phyloP scores from a whole-genome alignment of 768 basidiomycete species.

The Suillus hirtellus region DNA sequence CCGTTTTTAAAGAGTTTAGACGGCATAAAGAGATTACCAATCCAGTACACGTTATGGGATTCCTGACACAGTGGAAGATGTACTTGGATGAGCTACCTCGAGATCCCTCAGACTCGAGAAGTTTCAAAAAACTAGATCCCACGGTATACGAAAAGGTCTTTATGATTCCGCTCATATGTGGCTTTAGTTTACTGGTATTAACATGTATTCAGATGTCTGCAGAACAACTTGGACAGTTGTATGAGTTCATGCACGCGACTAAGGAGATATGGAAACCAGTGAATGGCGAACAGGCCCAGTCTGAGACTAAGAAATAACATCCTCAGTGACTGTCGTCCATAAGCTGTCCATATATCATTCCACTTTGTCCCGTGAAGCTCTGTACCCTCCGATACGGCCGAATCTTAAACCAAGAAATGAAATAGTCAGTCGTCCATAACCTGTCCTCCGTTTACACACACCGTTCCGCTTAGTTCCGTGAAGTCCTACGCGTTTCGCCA shows the following conservation, averaged over 20 bases:
- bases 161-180: constrained; percentile 3
- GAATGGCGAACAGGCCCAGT: constrained; percentile 19
- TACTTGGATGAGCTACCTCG: constrained; percentile 77
- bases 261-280: constrained; percentile 83
- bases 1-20: constrained; percentile 70
- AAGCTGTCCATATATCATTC: neutral
- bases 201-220: constrained; percentile 65
- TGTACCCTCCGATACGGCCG: neutral
- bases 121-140: constrained; percentile 69
- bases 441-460: neutral
- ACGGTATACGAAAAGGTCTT: constrained; percentile 75
- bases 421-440: neutral
- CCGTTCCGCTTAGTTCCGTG: constrained; percentile 1
- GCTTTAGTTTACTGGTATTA: neutral
- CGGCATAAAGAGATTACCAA: constrained; percentile 79
- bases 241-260: constrained; percentile 91
- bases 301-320: neutral
- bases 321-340: neutral
- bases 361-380: neutral
- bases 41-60: constrained; percentile 90
- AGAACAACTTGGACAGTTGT: constrained; percentile 91
- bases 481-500: neutral
- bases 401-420: neutral
- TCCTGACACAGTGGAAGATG: constrained; percentile 92
- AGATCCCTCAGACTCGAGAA: constrained; percentile 39